Conservation (phyloP, 1,284 basidiomycete species). For the Mycena sp. region DNA sequence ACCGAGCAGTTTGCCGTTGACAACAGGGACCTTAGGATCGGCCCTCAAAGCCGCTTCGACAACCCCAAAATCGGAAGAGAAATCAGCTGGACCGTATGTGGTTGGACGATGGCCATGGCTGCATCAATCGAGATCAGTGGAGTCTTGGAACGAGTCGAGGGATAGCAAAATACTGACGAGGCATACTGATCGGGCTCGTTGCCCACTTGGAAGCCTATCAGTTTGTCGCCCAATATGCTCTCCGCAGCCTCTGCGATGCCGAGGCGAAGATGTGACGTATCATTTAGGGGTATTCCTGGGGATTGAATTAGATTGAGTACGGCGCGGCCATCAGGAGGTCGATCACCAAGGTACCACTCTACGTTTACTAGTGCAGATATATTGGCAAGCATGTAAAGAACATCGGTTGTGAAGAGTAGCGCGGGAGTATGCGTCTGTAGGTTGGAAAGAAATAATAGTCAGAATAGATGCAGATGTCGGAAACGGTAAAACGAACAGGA, state of each 20-base stretch:
- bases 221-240: conserved; percentile 62
- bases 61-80: conserved; percentile 43
- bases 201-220: conserved; percentile 68
- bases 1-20: conserved; percentile 47
- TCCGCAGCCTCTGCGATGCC: conserved; percentile 57
- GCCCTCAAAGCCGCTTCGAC: conserved; percentile 24
- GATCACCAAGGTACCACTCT: conserved; percentile 65
- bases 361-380: conserved; percentile 63
- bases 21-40: conserved; percentile 20
- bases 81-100: conserved; percentile 38
- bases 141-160: not conserved
- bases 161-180: conserved; percentile 36
- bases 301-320: not conserved
- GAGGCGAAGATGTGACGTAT: conserved; percentile 60
- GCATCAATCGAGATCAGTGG: not conserved
- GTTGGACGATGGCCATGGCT: conserved; percentile 25
- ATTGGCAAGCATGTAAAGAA: conserved; percentile 67
- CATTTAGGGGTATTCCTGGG: conserved; percentile 61
- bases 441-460: not conserved
- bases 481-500: conserved; percentile 47
- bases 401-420: conserved; percentile 63
- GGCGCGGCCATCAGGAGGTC: conserved; percentile 26
- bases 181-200: conserved; percentile 81
- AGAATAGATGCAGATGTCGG: not conserved
- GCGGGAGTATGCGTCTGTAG: conserved; percentile 64